A percentile compares a stretch with the other conserved stretches of the same genome.
These are phyloP conservation scores for Boletus speciosus DNA, from an alignment of 768 basidiomycete genomes.

Conservation along the genomic window DNA sequence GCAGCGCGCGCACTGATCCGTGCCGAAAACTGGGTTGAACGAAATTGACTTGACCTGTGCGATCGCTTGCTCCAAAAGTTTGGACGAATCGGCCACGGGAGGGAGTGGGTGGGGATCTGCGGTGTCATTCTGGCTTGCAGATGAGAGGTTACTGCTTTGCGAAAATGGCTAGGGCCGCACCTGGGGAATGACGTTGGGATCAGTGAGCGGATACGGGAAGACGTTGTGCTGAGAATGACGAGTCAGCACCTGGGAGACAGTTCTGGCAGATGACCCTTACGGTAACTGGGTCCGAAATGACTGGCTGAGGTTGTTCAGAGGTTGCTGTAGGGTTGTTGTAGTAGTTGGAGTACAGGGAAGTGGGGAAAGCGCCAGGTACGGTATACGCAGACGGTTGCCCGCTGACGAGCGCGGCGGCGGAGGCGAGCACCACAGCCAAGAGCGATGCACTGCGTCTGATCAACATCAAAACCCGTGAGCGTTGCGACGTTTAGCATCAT, in stretches of 20 bases:
- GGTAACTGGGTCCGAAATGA: constrained; percentile 67
- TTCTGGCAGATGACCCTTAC: constrained; percentile 32
- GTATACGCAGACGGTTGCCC: constrained; percentile 38
- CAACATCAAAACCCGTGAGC: constrained; percentile 7
- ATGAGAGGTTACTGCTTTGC: neutral
- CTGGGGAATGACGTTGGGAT: constrained; percentile 56
- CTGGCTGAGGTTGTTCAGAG: constrained; percentile 69
- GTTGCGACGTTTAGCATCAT: neutral
- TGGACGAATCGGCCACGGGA: constrained; percentile 44
- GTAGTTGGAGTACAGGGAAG: constrained; percentile 59
- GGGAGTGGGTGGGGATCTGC: constrained; percentile 66
- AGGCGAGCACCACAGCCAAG: constrained; percentile 6
- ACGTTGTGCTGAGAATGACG: constrained; percentile 43
- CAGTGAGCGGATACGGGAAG: constrained; percentile 61
- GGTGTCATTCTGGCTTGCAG: constrained; percentile 44
- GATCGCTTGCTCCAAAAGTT: constrained; percentile 50
- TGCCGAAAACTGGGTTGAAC: constrained; percentile 49
- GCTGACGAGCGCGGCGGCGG: constrained; percentile 1
- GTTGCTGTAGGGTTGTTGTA: constrained; percentile 74
- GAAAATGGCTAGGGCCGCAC: constrained; percentile 14
- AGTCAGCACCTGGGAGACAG: neutral
- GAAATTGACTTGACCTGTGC: constrained; percentile 55
- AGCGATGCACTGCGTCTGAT: constrained; percentile 1
- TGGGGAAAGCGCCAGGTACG: constrained; percentile 62
- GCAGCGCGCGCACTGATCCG: constrained; percentile 56